phyloP scores from a whole-genome alignment of 2,329 filamentous ascomycete genomes.

The Fusarium temperatum region DNA sequence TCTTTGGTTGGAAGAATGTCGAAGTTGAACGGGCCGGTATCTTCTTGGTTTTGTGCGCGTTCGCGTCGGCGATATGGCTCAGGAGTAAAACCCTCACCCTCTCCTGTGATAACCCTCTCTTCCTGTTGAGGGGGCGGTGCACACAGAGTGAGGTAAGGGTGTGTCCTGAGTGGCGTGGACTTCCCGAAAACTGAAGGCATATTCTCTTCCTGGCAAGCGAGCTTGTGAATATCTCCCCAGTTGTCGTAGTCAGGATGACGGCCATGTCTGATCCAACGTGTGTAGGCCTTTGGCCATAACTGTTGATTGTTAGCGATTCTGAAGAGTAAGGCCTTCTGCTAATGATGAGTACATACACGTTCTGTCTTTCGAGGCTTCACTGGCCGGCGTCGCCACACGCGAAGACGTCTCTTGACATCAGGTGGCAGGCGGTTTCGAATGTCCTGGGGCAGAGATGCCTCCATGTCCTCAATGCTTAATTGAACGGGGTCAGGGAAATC shows the following conservation, averaged over 20 bases:
- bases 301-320: not conserved
- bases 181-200: constrained; percentile 11
- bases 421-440: not conserved
- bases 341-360: not conserved
- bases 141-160: constrained; percentile 23
- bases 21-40: constrained; percentile 43
- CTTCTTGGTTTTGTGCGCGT: not conserved
- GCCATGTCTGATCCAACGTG: not conserved
- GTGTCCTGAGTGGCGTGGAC: not conserved
- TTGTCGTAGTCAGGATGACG: fast-evolving
- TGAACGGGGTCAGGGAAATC: not conserved
- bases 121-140: not conserved
- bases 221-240: constrained; percentile 21
- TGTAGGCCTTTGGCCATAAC: constrained; percentile 8
- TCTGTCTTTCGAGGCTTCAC: not conserved
- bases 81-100: not conserved
- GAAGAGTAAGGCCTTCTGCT: not conserved
- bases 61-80: not conserved
- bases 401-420: not conserved
- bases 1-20: constrained; percentile 40
- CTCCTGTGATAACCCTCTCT: not conserved
- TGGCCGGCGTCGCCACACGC: not conserved
- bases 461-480: not conserved
- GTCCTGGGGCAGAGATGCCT: not conserved
- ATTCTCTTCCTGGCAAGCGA: constrained; percentile 35